Percentiles rank a stretch among this genome's conserved stretches.
Evolutionary conservation across 495 filamentous ascomycete genomes (phyloP).

Genomic region (Hyaloscypha variabilis): DNA sequence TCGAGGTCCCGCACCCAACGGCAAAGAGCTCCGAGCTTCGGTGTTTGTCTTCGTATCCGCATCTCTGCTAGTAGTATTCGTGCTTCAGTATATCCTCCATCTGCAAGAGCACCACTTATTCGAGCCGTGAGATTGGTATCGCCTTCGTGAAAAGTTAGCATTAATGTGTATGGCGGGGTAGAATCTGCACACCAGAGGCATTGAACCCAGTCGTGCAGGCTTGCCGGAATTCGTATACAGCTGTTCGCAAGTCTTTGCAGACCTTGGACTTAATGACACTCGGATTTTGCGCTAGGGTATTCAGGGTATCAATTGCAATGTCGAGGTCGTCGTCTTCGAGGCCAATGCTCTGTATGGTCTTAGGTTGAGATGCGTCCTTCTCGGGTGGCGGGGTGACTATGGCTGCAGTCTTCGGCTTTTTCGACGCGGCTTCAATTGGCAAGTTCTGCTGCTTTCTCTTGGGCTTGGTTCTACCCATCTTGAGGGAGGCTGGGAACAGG

Average conservation of each 20-base stretch:
- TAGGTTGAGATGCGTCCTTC: slow-evolving; percentile 31
- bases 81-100: slow-evolving; percentile 45
- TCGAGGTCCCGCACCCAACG: slow-evolving; percentile 54
- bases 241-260: slow-evolving; percentile 47
- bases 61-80: slow-evolving; percentile 49
- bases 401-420: slow-evolving; percentile 35
- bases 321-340: slow-evolving; percentile 48
- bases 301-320: slow-evolving; percentile 46
- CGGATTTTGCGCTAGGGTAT: slow-evolving; percentile 41
- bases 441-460: slow-evolving; percentile 34
- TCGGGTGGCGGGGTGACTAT: slow-evolving; percentile 39
- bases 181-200: slow-evolving; percentile 24
- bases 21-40: slow-evolving; percentile 49
- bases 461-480: slow-evolving; percentile 36
- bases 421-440: slow-evolving; percentile 25
- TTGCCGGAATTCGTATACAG: slow-evolving; percentile 48
- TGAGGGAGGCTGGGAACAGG: too few species aligned
- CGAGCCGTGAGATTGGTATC: slow-evolving; percentile 44
- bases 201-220: slow-evolving; percentile 48
- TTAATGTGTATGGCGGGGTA: background rate
- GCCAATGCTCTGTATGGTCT: slow-evolving; percentile 36
- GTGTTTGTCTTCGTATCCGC: slow-evolving; percentile 42
- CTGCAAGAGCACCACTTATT: slow-evolving; percentile 44
- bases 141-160: slow-evolving; percentile 10
- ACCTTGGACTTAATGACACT: slow-evolving; percentile 46